Evolutionary conservation across 2,329 filamentous ascomycete genomes (phyloP), one percentile per base, ranked within the genome.

Genomic region (Nemania abortiva): DNA sequence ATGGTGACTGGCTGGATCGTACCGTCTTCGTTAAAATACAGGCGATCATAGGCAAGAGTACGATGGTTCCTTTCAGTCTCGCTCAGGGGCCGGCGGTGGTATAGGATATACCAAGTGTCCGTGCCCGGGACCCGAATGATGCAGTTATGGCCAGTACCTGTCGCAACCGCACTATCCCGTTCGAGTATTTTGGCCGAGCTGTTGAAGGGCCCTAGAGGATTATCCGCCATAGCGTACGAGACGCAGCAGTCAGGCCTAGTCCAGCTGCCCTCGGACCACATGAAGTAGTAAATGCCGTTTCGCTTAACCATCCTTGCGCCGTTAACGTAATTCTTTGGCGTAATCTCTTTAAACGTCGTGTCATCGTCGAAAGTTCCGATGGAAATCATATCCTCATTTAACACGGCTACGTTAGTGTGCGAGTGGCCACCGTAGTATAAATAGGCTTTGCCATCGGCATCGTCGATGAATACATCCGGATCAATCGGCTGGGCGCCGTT

Each of bases 401-500:
- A 71, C 69, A 81, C 79, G 3, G 81, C 82, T 1, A 83, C 80
- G 9, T 83, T 80, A 10, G 78, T 79, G 70, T 83, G 82, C 3
- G 77, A 77, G 70, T 82, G 81, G 0, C 82, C 82, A 1, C 82
- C 82, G 69, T 81, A 84, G 74, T 83, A 83, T 39, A 84, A 76
- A 74, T 83, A 84, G 0, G 79, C 79, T 57, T 80, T 77, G 0
- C 76, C 79, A 34, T 80, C 34, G 7, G 7, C 76, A 34, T 80
- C 81, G 58, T 83, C 82, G 65, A 83, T 74, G 61, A 84, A 84
- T 15, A 84, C 78, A 67, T 81, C 79, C 61, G 81, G 81, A 69
- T 84, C 82, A 68, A 83, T 85, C 3, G 84, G 83, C 74, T 86
- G 82, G 2, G 84, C 84, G 13, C 81, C 84, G 68, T 82, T 81